Evolutionary conservation across 2,329 filamentous ascomycete species (phyloP).

Genomic region (Phyllosticta citrichinensis): DNA sequence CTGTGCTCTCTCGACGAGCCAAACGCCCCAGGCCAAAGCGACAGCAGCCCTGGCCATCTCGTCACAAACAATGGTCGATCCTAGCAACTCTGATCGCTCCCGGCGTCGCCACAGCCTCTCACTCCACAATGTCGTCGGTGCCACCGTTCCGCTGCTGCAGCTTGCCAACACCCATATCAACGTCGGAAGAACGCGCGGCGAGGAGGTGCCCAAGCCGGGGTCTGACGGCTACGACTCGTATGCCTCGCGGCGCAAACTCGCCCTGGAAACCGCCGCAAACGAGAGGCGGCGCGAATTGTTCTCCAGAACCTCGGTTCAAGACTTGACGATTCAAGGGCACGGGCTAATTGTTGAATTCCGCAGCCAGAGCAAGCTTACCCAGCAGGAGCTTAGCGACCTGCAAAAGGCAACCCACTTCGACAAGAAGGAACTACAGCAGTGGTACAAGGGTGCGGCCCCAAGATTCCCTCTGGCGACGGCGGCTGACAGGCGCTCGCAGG

Average conservation of each 20-base stretch:
- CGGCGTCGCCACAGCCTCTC: conserved; percentile 5
- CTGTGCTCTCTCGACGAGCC: neutral
- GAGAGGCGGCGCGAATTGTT: conserved; percentile 18
- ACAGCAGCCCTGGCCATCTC: neutral
- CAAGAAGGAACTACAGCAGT: conserved; percentile 99
- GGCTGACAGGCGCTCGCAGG: conserved; percentile 43
- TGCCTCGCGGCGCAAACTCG: conserved; percentile 16
- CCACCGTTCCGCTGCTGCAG: conserved; percentile 18
- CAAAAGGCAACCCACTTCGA: conserved; percentile 98
- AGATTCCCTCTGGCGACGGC: neutral
- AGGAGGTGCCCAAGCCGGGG: conserved; percentile 16
- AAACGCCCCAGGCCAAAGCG: neutral
- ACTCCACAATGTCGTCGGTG: neutral
- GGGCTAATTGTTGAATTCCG: conserved; percentile 25
- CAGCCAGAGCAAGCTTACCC: conserved; percentile 97
- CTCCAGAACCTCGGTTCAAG: conserved; percentile 15
- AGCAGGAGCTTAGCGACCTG: conserved; percentile 88
- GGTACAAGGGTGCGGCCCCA: conserved; percentile 79
- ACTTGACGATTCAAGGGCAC: conserved; percentile 18
- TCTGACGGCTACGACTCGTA: conserved; percentile 21
- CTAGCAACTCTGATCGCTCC: neutral
- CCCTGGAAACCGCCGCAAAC: conserved; percentile 19
- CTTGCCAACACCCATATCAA: conserved; percentile 19
- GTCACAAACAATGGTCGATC: neutral
- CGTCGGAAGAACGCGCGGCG: conserved; percentile 22